These are phyloP conservation scores for Arxiozyma slooffiae DNA, from an alignment of 1,139 yeast species.

Conservation along the genomic window DNA sequence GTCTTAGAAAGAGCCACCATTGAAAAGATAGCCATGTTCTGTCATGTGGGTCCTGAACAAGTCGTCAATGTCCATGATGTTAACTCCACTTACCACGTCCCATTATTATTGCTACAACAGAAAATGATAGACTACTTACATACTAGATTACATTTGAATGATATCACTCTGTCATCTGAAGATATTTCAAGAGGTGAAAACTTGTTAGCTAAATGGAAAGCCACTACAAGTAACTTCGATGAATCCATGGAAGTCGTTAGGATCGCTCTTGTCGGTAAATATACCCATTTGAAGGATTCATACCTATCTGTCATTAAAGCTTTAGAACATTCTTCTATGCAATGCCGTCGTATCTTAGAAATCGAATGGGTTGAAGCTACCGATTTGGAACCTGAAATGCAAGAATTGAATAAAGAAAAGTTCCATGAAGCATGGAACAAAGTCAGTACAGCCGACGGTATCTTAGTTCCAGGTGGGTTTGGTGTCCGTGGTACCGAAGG, in stretches of 20 bases:
- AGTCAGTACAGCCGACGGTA: constrained; percentile 92
- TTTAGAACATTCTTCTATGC: constrained; percentile 89
- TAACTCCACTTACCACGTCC: constrained; percentile 95
- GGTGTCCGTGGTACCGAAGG: constrained; percentile 98
- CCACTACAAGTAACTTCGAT: constrained; percentile 68
- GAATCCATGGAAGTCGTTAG: constrained; percentile 76
- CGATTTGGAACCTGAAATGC: constrained; percentile 70
- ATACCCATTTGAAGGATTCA: constrained; percentile 89
- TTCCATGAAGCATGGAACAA: constrained; percentile 95
- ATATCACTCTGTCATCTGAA: constrained; percentile 42
- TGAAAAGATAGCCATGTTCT: constrained; percentile 95
- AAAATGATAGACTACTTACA: constrained; percentile 67
- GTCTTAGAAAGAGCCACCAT: constrained; percentile 73
- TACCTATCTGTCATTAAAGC: constrained; percentile 92
- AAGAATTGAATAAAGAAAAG: constrained; percentile 53
- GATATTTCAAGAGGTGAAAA: constrained; percentile 56
- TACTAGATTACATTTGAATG: constrained; percentile 54
- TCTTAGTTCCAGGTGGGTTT: constrained; percentile 96
- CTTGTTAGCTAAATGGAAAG: constrained; percentile 70
- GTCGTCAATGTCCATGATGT: constrained; percentile 96
- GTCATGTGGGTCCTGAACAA: constrained; percentile 96
- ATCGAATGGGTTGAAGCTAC: constrained; percentile 95
- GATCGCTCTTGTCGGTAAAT: constrained; percentile 94
- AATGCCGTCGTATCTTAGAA: constrained; percentile 71
- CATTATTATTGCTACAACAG: constrained; percentile 80